These are phyloP conservation scores for Septoria petroselini DNA, from an alignment of 2,329 filamentous ascomycete species.

Conservation along the genomic window DNA sequence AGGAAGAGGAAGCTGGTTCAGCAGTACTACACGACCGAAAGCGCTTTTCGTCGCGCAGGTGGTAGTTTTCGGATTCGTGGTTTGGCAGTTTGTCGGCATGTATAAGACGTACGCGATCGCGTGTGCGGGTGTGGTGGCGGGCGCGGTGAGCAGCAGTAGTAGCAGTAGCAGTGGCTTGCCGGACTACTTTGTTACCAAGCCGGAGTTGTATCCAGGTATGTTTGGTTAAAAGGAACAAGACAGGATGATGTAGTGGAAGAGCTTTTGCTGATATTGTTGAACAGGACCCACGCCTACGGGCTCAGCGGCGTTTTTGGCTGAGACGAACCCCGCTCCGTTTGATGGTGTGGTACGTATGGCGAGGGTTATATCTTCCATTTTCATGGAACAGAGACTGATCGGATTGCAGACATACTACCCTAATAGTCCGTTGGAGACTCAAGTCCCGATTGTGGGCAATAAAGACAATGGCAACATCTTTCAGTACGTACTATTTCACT, in stretches of 20 bases:
- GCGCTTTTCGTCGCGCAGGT: slow-evolving; percentile 21
- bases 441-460: slow-evolving; percentile 61
- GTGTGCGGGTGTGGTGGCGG: slow-evolving; percentile 26
- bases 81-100: slow-evolving; percentile 34
- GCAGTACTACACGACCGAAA: background rate
- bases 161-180: slow-evolving; percentile 48
- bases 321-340: slow-evolving; percentile 66
- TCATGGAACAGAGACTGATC: background rate
- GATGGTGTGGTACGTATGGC: slow-evolving; percentile 40
- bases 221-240: background rate
- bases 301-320: slow-evolving; percentile 64
- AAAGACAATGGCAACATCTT: slow-evolving; percentile 64
- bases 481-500: slow-evolving; percentile 36
- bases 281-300: slow-evolving; percentile 69
- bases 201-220: slow-evolving; percentile 50
- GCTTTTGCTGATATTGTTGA: background rate
- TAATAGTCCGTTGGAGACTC: slow-evolving; percentile 68
- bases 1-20: too few relatives aligned
- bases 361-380: background rate
- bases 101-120: slow-evolving; percentile 36
- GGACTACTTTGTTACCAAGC: slow-evolving; percentile 62
- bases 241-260: background rate
- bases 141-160: slow-evolving; percentile 18
- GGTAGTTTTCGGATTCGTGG: slow-evolving; percentile 29
- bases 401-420: slow-evolving; percentile 56